phyloP scores from a whole-genome alignment of 495 filamentous ascomycete genomes.

The Acidiella bohemica region DNA sequence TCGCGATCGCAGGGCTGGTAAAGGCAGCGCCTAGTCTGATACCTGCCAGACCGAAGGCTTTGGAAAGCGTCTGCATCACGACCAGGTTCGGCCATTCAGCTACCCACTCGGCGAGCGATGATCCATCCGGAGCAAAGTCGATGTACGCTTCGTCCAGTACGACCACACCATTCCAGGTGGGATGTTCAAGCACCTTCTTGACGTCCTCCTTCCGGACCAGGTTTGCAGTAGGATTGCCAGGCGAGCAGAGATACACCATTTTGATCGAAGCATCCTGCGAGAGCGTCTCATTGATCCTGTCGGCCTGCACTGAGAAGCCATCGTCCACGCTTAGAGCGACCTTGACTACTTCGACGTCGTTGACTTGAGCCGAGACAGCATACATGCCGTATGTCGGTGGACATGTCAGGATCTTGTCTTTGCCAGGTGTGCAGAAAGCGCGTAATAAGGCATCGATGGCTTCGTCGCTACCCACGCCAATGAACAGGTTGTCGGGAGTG shows the following conservation, averaged over 20 bases:
- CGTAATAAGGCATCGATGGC: constrained; percentile 87
- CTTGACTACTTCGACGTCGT: constrained; percentile 75
- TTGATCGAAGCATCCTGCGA: constrained; percentile 59
- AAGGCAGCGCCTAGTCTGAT: constrained; percentile 66
- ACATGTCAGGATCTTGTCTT: constrained; percentile 82
- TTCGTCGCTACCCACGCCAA: constrained; percentile 92
- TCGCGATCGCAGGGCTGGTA: constrained; percentile 42
- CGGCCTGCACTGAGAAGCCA: constrained; percentile 56
- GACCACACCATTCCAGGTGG: constrained; percentile 89
- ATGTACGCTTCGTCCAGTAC: constrained; percentile 94
- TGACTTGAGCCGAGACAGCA: constrained; percentile 78
- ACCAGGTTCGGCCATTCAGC: constrained; percentile 89
- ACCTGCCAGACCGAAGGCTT: constrained; percentile 89
- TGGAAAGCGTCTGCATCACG: constrained; percentile 93
- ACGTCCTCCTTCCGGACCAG: constrained; percentile 67
- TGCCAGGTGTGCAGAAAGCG: constrained; percentile 77
- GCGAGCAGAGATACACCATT: constrained; percentile 79
- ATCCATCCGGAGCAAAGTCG: constrained; percentile 71
- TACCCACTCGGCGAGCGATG: constrained; percentile 85
- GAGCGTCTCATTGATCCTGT: constrained; percentile 51
- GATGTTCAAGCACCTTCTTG: constrained; percentile 61
- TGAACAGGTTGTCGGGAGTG: constrained; percentile 71
- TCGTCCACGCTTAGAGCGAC: constrained; percentile 54
- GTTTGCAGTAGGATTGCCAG: constrained; percentile 81
- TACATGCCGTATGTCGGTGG: constrained; percentile 99